Percentiles rank a stretch among this genome's conserved stretches.
phyloP scores from a whole-genome alignment of 148 eudicot genomes.

The Rhododendron ovatum region DNA sequence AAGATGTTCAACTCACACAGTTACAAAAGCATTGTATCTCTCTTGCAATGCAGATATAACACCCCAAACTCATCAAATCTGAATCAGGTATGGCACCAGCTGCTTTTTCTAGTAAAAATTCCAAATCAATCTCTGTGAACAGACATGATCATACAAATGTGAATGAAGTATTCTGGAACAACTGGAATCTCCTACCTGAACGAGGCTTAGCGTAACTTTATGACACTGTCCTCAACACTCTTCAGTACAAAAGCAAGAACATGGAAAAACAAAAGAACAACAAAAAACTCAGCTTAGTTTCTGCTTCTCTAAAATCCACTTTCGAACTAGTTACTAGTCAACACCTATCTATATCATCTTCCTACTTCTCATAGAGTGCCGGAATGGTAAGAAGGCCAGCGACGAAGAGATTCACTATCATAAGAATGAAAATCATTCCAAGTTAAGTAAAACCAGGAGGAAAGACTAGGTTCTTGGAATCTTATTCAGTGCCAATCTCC shows the following conservation, averaged over 20 bases:
- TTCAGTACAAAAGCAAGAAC: neutral
- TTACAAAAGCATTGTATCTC: neutral
- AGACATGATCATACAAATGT: neutral
- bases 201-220: neutral
- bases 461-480: neutral
- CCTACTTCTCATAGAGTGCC: slow-evolving; percentile 9
- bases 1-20: neutral
- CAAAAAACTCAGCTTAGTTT: slow-evolving; percentile 30
- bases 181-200: neutral
- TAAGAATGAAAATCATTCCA: neutral
- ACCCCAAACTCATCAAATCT: neutral
- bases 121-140: neutral
- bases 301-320: slow-evolving; percentile 51
- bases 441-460: neutral
- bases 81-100: neutral
- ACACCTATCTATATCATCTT: too few species aligned
- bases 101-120: neutral
- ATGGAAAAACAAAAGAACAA: neutral
- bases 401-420: neutral
- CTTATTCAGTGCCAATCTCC: neutral
- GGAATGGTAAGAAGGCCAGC: slow-evolving; percentile 77
- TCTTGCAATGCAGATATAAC: neutral
- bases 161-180: neutral
- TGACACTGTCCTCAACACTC: neutral
- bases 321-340: slow-evolving; percentile 6